Evolutionary conservation across 1,284 basidiomycete genomes (phyloP), one percentile per base, ranked within the genome.

Genomic region (Moesziomyces globuligerus): DNA sequence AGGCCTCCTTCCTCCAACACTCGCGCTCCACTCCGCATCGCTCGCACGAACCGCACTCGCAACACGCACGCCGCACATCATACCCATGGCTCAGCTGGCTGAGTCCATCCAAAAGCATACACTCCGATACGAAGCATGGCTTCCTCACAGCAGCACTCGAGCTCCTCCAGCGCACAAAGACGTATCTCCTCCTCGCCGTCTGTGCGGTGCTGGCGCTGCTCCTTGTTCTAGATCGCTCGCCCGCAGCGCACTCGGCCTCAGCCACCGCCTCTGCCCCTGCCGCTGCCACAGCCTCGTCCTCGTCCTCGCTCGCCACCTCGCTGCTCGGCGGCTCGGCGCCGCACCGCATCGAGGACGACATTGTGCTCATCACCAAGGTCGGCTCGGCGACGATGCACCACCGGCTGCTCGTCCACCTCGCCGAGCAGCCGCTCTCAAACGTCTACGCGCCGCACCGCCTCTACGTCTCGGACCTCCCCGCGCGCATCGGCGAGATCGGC

Each of bases 341-440:
- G 6, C 49, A 59, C 15, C 42, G 57, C 7, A 7, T 68, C n/a
- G 58, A 66, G 42, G 58, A 71, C 48, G 68, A 71, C 29, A 49
- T 71, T 0, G 57, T 66, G 4, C 50, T 71, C 23, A 71, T 71
- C 53, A 71, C 68, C 43, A 72, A 72, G 44, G 54, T 58, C 25
- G 69, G 69, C 37, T 45, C 58, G 1, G 50, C 62, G 9, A 72
- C 69, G 9, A 44, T 60, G 1, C 62, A 62, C 58, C 40, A 53
- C 10, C 53, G 69, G 4, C 54, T 72, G 4, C 49, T 55, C 20
- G 51, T 52, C 34, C 69, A 72, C 28, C 51, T 72, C 7, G 43
- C 48, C 40, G 43, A 47, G 38, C 45, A 48, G 44, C 34, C 51
- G 13, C 15, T 38, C 15, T 50, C 44, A 1, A 20, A 42, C 23